Evolutionary conservation across 1,139 yeast genomes (phyloP).

Genomic region (Suhomyces panamericanus): DNA sequence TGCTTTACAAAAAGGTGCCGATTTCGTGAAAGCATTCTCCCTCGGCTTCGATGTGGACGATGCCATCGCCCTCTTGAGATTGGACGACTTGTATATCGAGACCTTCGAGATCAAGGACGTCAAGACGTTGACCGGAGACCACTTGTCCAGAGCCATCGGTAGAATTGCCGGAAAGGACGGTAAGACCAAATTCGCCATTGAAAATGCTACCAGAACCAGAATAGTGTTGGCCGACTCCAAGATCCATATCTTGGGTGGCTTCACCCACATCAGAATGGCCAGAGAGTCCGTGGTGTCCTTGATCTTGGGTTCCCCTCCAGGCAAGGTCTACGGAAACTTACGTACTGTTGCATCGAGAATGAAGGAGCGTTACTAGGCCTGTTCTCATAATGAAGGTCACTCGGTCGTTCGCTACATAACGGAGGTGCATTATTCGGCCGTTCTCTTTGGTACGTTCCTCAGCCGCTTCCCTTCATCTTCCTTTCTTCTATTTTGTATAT

Average conservation of each 20-base stretch:
- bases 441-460: too few relatives aligned
- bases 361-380: constrained; percentile 81
- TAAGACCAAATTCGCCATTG: constrained; percentile 96
- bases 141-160: constrained; percentile 96
- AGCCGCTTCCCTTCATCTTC: constrained; percentile 2
- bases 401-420: too few relatives aligned
- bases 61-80: constrained; percentile 88
- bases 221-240: constrained; percentile 95
- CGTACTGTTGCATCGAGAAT: constrained; percentile 95
- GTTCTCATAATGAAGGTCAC: too few relatives aligned
- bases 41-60: constrained; percentile 96
- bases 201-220: constrained; percentile 96
- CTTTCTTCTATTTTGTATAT: constrained; percentile 8
- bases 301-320: constrained; percentile 97
- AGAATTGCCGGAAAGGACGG: constrained; percentile 99
- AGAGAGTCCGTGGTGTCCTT: constrained; percentile 93
- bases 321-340: constrained; percentile 94
- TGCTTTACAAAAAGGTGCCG: constrained; percentile 96
- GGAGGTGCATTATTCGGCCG: too few relatives aligned
- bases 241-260: constrained; percentile 95
- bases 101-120: constrained; percentile 97
- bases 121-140: constrained; percentile 92
- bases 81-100: constrained; percentile 94
- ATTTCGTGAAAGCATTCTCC: constrained; percentile 90
- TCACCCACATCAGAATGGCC: constrained; percentile 95